Conservation (phyloP, 2,329 filamentous ascomycete species). For the Pseudogymnoascus sp. region DNA sequence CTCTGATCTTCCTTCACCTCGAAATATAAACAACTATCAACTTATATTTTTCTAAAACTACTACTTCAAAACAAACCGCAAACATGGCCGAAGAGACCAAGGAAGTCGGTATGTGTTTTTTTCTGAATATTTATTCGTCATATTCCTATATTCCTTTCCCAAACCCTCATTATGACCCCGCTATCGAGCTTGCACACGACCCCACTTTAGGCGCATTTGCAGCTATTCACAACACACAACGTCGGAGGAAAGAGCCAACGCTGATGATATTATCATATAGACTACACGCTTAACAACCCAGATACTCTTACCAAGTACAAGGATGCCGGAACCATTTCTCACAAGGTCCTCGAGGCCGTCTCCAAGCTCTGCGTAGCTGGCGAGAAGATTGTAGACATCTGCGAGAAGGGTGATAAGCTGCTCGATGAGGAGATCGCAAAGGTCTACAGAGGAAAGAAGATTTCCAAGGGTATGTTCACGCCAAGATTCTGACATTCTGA, state of each 20-base stretch:
- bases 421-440: constrained; percentile 89
- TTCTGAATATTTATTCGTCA: constrained; percentile 12
- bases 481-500: constrained; percentile 9
- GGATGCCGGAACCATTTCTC: constrained; percentile 87
- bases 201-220: constrained; percentile 2
- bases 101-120: constrained; percentile 31
- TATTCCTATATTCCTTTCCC: constrained; percentile 28
- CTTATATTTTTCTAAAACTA: constrained; percentile 1
- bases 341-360: constrained; percentile 89
- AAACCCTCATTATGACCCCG: constrained; percentile 24
- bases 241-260: constrained; percentile 18
- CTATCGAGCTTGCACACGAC: constrained; percentile 18
- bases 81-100: constrained; percentile 36
- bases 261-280: constrained; percentile 40
- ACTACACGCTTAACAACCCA: constrained; percentile 84
- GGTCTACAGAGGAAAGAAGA: constrained; percentile 98
- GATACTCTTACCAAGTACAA: constrained; percentile 99
- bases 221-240: constrained; percentile 21
- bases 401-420: constrained; percentile 90
- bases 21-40: constrained; percentile 6
- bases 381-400: constrained; percentile 88
- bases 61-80: constrained; percentile 14
- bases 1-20: background rate
- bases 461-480: constrained; percentile 66
- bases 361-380: constrained; percentile 67